Evolutionary conservation across 768 basidiomycete genomes (phyloP).

Genomic region (Harrya chromipes): DNA sequence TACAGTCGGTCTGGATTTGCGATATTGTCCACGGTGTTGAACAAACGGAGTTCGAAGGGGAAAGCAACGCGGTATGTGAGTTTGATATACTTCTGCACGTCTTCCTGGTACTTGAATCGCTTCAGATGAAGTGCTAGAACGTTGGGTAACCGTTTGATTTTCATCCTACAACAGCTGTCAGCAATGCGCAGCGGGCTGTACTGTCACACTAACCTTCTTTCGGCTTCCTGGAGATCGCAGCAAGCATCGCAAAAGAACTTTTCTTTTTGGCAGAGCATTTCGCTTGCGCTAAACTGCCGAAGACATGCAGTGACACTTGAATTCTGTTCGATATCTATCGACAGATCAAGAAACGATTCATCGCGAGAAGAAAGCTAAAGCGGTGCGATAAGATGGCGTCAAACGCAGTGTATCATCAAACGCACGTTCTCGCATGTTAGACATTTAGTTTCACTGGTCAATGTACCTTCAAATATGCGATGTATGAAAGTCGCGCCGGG

Average conservation of each 20-base stretch:
- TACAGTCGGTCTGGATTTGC: slow-evolving; percentile 91
- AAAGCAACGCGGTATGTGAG: slow-evolving; percentile 96
- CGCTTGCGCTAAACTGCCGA: slow-evolving; percentile 93
- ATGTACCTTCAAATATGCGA: slow-evolving; percentile 84
- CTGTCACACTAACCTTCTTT: slow-evolving; percentile 67
- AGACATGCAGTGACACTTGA: slow-evolving; percentile 95
- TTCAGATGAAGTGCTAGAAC: slow-evolving; percentile 94
- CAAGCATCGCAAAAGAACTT: slow-evolving; percentile 99
- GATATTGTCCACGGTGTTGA: slow-evolving; percentile 95
- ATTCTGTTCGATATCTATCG: slow-evolving; percentile 98
- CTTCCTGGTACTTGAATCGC: slow-evolving; percentile 98
- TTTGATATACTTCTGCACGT: slow-evolving; percentile 87
- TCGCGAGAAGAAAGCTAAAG: slow-evolving; percentile 84
- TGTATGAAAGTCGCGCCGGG: slow-evolving; percentile 78
- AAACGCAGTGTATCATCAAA: slow-evolving; percentile 10
- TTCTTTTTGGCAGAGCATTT: slow-evolving; percentile 97
- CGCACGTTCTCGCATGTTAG: slow-evolving; percentile 95
- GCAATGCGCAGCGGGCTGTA: not conserved
- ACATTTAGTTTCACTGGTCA: slow-evolving; percentile 98
- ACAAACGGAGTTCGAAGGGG: slow-evolving; percentile 89
- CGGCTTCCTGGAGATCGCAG: slow-evolving; percentile 95
- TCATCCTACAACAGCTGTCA: slow-evolving; percentile 66
- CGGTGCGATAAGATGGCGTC: slow-evolving; percentile 11
- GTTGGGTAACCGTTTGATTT: slow-evolving; percentile 95
- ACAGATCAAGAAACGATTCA: slow-evolving; percentile 96